These are phyloP conservation scores for Ehretia macrophylla DNA, from an alignment of 257 asterid species.

Conservation along the genomic window DNA sequence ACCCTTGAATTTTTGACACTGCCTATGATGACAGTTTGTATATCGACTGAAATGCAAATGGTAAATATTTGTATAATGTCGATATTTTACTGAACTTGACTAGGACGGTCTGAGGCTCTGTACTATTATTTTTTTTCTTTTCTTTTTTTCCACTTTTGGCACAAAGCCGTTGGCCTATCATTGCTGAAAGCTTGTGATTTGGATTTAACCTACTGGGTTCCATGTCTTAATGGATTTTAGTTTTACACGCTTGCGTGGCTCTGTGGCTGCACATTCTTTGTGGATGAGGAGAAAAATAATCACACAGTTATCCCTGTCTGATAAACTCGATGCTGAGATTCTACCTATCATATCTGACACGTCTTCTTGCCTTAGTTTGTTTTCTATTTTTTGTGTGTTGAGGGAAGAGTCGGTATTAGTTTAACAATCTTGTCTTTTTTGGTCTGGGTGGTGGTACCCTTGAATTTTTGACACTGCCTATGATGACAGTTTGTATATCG, in stretches of 20 bases:
- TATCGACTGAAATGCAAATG: neutral
- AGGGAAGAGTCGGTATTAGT: too few relatives aligned
- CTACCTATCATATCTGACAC: conserved; percentile 7
- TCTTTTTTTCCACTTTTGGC: neutral
- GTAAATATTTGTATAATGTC: neutral
- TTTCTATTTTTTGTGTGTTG: neutral
- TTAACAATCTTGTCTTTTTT: too few relatives aligned
- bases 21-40: neutral
- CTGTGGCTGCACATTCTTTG: neutral
- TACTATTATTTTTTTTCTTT: neutral
- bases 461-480: neutral
- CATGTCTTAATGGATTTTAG: neutral
- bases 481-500: neutral
- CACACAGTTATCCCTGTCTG: conserved; percentile 26
- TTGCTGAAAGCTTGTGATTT: too few relatives aligned
- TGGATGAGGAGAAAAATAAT: too few relatives aligned
- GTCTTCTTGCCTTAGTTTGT: neutral
- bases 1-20: neutral
- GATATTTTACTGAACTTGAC: conserved; percentile 16
- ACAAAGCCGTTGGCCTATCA: too few relatives aligned
- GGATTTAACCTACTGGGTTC: neutral
- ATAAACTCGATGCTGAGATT: conserved; percentile 12
- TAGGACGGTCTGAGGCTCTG: conserved; percentile 30
- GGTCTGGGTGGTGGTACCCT: neutral
- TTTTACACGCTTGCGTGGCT: neutral